Conservation (phyloP, 345 rosid genomes). For the Brassica juncea region DNA sequence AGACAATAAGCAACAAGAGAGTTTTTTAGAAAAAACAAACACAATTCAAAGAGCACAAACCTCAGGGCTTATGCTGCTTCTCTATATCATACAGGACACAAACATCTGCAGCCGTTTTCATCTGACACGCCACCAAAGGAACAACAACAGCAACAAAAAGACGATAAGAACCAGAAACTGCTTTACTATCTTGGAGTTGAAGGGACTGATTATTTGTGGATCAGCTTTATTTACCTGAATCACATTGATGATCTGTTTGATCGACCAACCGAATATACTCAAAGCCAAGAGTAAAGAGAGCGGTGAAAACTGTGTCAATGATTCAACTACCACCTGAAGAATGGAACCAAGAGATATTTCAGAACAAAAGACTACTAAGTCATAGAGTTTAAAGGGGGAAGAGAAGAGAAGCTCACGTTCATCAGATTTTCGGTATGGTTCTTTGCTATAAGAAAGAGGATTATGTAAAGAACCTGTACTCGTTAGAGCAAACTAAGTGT, state of each 20-base stretch:
- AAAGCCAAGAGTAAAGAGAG: constrained; percentile 56
- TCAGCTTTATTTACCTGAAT: constrained; percentile 63
- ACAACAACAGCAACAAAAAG: not conserved
- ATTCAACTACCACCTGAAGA: constrained; percentile 53
- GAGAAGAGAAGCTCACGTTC: constrained; percentile 49
- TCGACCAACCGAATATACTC: constrained; percentile 81
- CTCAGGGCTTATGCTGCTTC: constrained; percentile 54
- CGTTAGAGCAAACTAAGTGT: constrained; percentile 5
- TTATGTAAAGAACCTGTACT: constrained; percentile 80
- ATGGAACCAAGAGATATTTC: constrained; percentile 16
- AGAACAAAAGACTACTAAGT: not conserved
- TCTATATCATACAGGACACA: constrained; percentile 78
- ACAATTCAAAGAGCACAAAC: not conserved
- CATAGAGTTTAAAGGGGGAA: not conserved
- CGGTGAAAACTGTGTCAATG: constrained; percentile 49
- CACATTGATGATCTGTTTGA: constrained; percentile 73
- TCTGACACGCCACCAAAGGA: constrained; percentile 43
- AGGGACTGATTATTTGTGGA: constrained; percentile 4
- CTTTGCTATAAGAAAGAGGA: constrained; percentile 65
- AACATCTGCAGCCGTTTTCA: constrained; percentile 94
- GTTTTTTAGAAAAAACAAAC: not conserved
- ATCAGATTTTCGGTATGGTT: constrained; percentile 59
- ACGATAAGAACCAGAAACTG: constrained; percentile 8
- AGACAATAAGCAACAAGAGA: constrained; percentile 19
- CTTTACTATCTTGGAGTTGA: not conserved